A percentile compares a stretch with the other conserved stretches of the same genome.
Conservation (phyloP, 805 yeast species). For the Candida cerambycidarum region DNA sequence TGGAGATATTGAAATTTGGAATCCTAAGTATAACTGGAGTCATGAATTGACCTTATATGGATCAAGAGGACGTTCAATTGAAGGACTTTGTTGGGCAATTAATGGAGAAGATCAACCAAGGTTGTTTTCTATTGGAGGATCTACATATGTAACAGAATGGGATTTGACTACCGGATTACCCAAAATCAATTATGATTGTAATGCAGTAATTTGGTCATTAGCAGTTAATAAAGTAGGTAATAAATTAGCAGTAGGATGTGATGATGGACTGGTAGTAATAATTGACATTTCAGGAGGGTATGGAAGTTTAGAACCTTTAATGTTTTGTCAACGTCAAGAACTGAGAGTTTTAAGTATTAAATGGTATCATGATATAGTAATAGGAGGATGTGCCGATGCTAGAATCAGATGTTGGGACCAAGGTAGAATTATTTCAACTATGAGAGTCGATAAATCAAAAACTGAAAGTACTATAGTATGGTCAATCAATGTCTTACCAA, state of each 20-base stretch:
- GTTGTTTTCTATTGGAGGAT: constrained; percentile 91
- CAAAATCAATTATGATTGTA: constrained; percentile 75
- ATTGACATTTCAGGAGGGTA: constrained; percentile 83
- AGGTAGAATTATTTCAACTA: constrained; percentile 75
- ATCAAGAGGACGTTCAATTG: constrained; percentile 80
- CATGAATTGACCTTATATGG: constrained; percentile 75
- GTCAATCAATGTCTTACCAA: constrained; percentile 69
- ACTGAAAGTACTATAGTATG: constrained; percentile 88
- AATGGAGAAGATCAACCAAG: constrained; percentile 61
- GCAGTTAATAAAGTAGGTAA: constrained; percentile 60
- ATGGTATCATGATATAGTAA: constrained; percentile 69
- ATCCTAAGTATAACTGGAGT: constrained; percentile 78
- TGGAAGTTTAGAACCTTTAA: constrained; percentile 76
- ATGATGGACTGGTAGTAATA: constrained; percentile 86
- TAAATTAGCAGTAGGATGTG: constrained; percentile 87
- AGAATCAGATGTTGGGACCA: constrained; percentile 79
- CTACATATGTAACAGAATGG: constrained; percentile 92
- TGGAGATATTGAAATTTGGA: constrained; percentile 96
- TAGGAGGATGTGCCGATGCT: constrained; percentile 97
- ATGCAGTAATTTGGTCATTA: constrained; percentile 91
- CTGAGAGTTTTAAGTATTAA: constrained; percentile 75
- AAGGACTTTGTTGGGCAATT: constrained; percentile 81
- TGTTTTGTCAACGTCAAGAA: constrained; percentile 78
- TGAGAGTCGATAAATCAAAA: constrained; percentile 89
- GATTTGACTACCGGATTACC: constrained; percentile 74